Evolutionary conservation across 495 filamentous ascomycete genomes (phyloP), one percentile per base, ranked within the genome.

Genomic region (Xylaria nigripes): DNA sequence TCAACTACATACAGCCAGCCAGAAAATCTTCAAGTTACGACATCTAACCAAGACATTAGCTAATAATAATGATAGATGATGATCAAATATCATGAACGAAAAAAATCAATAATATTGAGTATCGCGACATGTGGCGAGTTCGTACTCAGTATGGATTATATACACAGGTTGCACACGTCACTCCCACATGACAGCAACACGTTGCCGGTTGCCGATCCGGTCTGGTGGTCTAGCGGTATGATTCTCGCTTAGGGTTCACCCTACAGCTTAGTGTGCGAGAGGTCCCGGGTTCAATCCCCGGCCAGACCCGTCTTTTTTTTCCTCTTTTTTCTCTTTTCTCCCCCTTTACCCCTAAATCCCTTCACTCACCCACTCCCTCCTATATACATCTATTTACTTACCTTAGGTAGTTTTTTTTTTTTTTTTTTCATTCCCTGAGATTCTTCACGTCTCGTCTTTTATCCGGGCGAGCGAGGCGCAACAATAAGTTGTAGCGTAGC

Each of bases 171-270:
- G 8, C 10, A 36, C 6, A 36, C 32, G 32, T 36, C 4, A 9
- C 13, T 36, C 10, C 10, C 6, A 12, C 32, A 36, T 12, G 15
- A 12, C 32, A 36, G n/a, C 15, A 40, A 12, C 36, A 19, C 10
- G n/a, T 3, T 1, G 4, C 2, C 36, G 15, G 36, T 40, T 16
- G 22, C 15, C 15, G 32, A 9, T 15, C 19, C 18, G 44, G 52
- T 55, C 52, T 55, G 45, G 52, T 55, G 45, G 52, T 55, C 52
- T 55, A 55, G 52, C 47, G 52, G 52, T 55, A 55, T 55, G 52
- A 48, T 48, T 48, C 52, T 48, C 45, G 52, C 45, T 55, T 54
- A 54, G 51, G 51, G 51, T 48, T 47, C 51, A 54, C 51, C 51
- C 51, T 54, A 47, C 15, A 45, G 51, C 51, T 38, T 5, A 3